Evolutionary conservation across 2,329 filamentous ascomycete genomes (phyloP), one percentile per base, ranked within the genome.

Genomic region (Metarhizium brunneum): DNA sequence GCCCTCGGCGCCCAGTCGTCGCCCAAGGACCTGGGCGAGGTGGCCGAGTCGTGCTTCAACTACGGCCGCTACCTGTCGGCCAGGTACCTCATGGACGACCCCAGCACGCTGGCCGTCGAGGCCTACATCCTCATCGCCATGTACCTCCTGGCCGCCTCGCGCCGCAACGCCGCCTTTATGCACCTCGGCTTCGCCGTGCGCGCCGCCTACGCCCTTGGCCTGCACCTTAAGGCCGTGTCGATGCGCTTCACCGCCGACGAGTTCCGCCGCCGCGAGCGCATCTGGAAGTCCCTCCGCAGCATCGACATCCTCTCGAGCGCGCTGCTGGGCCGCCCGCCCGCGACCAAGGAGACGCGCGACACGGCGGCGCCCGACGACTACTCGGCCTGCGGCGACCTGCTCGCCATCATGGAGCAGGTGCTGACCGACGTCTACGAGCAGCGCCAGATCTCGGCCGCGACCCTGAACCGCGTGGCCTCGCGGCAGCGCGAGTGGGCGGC

Each of bases 141-240:
- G 58, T 84, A 82, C 59, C 79, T 83, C 74, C 71, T 82, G 3
- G 80, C 78, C 0, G 78, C 78, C 4, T 84, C 81, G 53, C 78
- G 79, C 36, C 71, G 81, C 8, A 84, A 84, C 55, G 74, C 81
- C 0, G 82, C 82, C 0, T 85, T 83, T 54, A 83, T 85, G 78
- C 85, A 85, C 55, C 65, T 85, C 2, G 82, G 82, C 0, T 76
- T 85, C 8, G 82, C 82, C 1, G 73, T 78, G 0, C 76, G 80
- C 54, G 78, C 81, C 0, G 81, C 82, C 0, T 76, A 78, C 3
- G 79, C 80, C 0, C 62, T 85, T 0, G 83, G 82, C 0, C 62
- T 85, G 6, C 80, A 84, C 47, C 63, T 30, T 61, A 62, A 4
- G 61, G 62, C 32, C 57, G 64, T 57, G 7, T 57, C 55, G 2